Base-by-base conservation (phyloP, 208 protist genomes). In the Trypanosomatidae sp. region DNA sequence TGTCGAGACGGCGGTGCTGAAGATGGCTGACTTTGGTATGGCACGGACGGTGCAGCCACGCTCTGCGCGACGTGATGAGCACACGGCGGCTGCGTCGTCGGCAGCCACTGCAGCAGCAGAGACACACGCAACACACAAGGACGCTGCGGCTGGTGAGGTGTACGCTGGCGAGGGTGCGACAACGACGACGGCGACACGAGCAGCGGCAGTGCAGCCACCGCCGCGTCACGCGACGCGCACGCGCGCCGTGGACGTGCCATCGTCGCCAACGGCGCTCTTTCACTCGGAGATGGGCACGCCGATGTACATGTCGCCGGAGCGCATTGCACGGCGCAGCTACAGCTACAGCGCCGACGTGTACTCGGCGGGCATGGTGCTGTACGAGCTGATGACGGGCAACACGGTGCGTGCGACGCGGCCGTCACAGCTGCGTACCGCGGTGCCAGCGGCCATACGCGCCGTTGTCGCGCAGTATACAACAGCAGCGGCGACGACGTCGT, bases 241-340 rank as follows among this genome's bases (percentile, higher is more conserved):
- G 27, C 32, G 40, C 35, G 43, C 22, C 28, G 15, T 3, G 52
- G 37, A 20, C 10, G 25, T 7, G 27, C 27, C 13, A 41, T 28
- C 25, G n/a, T 27, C 10, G 33, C 42, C 22, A 51, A 39, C 28
- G 41, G n/a, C 37, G 1, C 47, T 82, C 33, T 79, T 87, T 47
- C 50, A 79, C 47, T 83, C 66, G 18, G 53, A 65, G 49, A 52
- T 79, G 26, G 71, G 79, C 18, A 85, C 68, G 6, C 57, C 61
- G 8, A 62, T 70, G 45, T 84, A 88, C 67, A 79, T 79, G 67
- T 71, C 75, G 2, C 83, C 83, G 4, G 81, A 91, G 64, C 65
- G 74, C 2, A 60, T 91, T 20, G 30, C 28, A 8, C 38, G 42
- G 35, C 56, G 79, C 37, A 48, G 52, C 20, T 91, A 91, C 56